phyloP scores from a whole-genome alignment of 2,329 filamentous ascomycete genomes.

The Exophiala sp. region DNA sequence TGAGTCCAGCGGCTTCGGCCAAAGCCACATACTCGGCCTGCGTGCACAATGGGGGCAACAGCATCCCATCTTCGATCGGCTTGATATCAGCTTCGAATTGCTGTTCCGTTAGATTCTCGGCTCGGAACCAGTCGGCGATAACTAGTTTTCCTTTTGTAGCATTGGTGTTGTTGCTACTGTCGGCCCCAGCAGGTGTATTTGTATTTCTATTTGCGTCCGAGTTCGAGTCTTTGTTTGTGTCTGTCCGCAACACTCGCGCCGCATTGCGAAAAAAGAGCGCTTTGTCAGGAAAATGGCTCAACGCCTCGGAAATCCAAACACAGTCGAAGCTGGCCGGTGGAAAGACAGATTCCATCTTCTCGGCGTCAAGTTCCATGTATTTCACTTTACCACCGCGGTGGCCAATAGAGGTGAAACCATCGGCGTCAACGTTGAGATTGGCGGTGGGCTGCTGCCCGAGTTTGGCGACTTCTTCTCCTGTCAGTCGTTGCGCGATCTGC shows the following conservation, averaged over 20 bases:
- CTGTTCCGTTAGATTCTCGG: conserved; percentile 42
- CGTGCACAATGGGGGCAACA: conserved; percentile 53
- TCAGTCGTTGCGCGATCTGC: conserved; percentile 51
- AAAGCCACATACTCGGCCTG: conserved; percentile 49
- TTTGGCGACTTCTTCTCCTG: conserved; percentile 31
- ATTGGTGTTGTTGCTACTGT: background rate
- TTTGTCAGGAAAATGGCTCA: conserved; percentile 57
- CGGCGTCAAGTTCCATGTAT: conserved; percentile 56
- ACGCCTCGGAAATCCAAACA: conserved; percentile 58
- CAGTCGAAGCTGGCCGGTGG: conserved; percentile 44
- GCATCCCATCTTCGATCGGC: conserved; percentile 58
- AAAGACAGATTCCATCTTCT: conserved; percentile 54
- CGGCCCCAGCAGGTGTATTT: no score
- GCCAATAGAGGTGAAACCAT: conserved; percentile 39
- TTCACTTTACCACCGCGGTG: conserved; percentile 41
- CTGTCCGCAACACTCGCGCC: conserved; percentile 42
- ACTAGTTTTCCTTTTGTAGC: conserved; percentile 44
- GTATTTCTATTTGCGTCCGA: no score
- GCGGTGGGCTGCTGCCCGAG: background rate
- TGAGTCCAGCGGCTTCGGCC: conserved; percentile 47
- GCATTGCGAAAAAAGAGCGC: conserved; percentile 53
- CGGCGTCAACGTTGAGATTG: conserved; percentile 23
- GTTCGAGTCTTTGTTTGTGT: no score
- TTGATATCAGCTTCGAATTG: conserved; percentile 49
- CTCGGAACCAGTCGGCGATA: conserved; percentile 59